These are phyloP conservation scores for Aspergillus unguis DNA, from an alignment of 2,329 filamentous ascomycete species.

Conservation along the genomic window DNA sequence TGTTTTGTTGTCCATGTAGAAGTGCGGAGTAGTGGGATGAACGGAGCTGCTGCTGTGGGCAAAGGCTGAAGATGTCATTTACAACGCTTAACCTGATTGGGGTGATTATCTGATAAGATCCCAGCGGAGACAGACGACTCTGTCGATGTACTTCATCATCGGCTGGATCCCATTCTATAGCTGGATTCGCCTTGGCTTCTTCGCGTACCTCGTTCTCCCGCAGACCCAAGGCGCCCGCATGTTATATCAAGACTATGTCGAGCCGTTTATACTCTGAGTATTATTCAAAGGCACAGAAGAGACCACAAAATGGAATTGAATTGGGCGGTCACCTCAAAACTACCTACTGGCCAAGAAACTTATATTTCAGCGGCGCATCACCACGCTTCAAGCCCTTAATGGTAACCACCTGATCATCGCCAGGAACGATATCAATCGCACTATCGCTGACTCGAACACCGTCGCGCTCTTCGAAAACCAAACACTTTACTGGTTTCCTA, in stretches of 20 bases:
- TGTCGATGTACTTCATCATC: slow-evolving; percentile 71
- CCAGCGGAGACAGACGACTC: neutral
- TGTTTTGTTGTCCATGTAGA: neutral
- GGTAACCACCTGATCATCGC: slow-evolving; percentile 50
- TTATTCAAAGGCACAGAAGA: too few relatives aligned
- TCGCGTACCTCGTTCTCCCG: slow-evolving; percentile 93
- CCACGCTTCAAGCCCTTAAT: slow-evolving; percentile 23
- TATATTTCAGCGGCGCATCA: slow-evolving; percentile 23
- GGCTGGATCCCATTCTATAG: slow-evolving; percentile 91
- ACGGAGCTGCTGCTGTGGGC: neutral
- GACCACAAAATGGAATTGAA: too few relatives aligned
- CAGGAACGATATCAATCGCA: slow-evolving; percentile 58
- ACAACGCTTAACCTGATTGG: slow-evolving; percentile 9
- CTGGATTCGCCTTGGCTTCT: slow-evolving; percentile 80
- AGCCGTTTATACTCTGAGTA: slow-evolving; percentile 60
- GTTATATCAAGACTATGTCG: slow-evolving; percentile 79
- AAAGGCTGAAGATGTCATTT: slow-evolving; percentile 17
- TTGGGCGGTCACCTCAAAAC: too few relatives aligned
- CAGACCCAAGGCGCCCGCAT: slow-evolving; percentile 90
- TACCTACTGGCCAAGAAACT: slow-evolving; percentile 26
- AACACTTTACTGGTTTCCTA: slow-evolving; percentile 54
- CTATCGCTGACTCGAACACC: slow-evolving; percentile 55
- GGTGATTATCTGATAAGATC: slow-evolving; percentile 17
- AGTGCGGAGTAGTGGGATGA: neutral
- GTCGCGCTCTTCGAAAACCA: slow-evolving; percentile 59